These are phyloP conservation scores for Symbiodinium natans DNA, from an alignment of 73 alveolate species.

Conservation along the genomic window DNA sequence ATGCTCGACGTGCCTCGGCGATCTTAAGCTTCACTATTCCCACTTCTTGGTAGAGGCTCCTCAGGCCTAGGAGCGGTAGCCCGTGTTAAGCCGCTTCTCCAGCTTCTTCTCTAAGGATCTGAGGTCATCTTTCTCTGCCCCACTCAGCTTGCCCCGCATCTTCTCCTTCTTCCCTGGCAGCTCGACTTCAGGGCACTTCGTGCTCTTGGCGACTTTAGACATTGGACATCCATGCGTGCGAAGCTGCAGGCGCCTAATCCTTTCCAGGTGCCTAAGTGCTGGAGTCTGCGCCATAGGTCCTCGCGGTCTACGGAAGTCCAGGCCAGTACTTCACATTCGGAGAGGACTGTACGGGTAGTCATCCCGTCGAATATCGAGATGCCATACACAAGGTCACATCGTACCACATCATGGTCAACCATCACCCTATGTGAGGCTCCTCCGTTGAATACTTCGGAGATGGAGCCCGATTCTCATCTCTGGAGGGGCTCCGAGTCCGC, in stretches of 20 bases:
- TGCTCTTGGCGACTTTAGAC: no score
- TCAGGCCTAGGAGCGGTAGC: constrained; percentile 23
- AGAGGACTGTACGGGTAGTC: no score
- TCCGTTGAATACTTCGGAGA: constrained; percentile 84
- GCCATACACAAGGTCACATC: no score
- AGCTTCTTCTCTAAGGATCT: constrained; percentile 46
- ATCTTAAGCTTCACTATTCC: not conserved
- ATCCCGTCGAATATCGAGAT: no score
- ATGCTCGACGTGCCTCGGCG: constrained; percentile 45
- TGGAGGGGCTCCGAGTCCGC: not conserved
- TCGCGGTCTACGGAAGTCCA: no score
- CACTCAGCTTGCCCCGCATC: not conserved
- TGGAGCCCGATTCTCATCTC: constrained; percentile 60
- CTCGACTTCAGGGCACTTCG: no score
- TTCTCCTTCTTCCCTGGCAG: constrained; percentile 55
- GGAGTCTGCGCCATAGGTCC: constrained; percentile 85
- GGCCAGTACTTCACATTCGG: no score
- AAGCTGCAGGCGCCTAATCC: constrained; percentile 58
- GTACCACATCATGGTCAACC: no score
- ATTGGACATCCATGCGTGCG: no score
- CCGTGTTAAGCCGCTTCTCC: constrained; percentile 73
- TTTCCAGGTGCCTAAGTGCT: constrained; percentile 77
- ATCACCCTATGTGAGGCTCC: no score
- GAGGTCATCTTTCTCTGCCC: constrained; percentile 77
- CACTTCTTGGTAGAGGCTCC: not conserved